Percentiles rank a stretch among this genome's conserved stretches.
Conservation (phyloP, 441 rosid species). For the Erodium trifolium region DNA sequence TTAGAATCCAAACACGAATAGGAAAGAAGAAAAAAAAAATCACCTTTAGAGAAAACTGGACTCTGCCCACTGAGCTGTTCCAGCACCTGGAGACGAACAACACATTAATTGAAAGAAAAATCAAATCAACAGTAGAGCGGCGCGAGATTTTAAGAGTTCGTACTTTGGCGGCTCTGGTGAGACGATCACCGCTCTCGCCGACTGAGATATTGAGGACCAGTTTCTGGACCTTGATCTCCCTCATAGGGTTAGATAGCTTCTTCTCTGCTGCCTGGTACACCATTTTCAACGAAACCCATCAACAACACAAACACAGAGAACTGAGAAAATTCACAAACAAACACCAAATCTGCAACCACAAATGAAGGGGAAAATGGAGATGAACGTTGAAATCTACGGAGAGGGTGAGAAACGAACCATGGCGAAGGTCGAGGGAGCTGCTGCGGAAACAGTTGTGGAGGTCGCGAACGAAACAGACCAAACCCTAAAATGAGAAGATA, state of each 20-base stretch:
- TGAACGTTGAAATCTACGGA: not conserved
- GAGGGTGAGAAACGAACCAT: not conserved
- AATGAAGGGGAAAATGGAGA: not conserved
- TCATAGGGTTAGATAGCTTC: slow-evolving; percentile 87
- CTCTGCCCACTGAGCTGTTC: slow-evolving; percentile 82
- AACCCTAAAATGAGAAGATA: not conserved
- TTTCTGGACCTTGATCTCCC: slow-evolving; percentile 87
- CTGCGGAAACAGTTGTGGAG: not conserved
- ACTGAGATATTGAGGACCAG: slow-evolving; percentile 85
- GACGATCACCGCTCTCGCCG: slow-evolving; percentile 46
- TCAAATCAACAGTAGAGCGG: not conserved
- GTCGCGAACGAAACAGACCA: not conserved
- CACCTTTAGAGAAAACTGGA: slow-evolving; percentile 87
- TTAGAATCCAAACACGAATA: not conserved
- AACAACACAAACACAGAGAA: not conserved
- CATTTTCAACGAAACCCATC: not conserved
- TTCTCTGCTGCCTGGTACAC: slow-evolving; percentile 66
- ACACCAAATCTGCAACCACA: not conserved
- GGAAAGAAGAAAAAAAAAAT: not conserved
- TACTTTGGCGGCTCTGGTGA: no score
- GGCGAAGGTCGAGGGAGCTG: not conserved
- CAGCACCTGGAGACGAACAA: not conserved
- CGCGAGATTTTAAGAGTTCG: not conserved
- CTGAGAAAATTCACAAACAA: not conserved
- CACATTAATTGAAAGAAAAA: not conserved